These are phyloP conservation scores for Leucosporidium creatinivorum DNA, from an alignment of 768 basidiomycete genomes.

Conservation along the genomic window DNA sequence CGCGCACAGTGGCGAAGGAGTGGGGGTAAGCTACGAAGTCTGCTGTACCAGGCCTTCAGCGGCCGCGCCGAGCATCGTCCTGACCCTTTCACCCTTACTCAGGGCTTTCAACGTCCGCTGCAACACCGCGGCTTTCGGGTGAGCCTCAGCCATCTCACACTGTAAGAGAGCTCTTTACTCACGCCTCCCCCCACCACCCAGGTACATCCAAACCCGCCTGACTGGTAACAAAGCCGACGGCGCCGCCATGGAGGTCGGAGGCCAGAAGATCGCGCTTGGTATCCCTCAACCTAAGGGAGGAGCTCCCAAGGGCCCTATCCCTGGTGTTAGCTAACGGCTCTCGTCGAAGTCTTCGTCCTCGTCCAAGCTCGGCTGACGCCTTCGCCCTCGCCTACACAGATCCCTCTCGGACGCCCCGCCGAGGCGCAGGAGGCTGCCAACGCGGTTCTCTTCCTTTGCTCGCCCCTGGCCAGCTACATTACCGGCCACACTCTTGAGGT, in stretches of 20 bases:
- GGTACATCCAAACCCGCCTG: slow-evolving; percentile 53
- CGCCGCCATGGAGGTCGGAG: slow-evolving; percentile 65
- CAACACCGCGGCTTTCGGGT: slow-evolving; percentile 60
- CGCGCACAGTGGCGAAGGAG: slow-evolving; percentile 80
- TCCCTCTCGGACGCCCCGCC: slow-evolving; percentile 62
- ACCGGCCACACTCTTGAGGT: slow-evolving; percentile 12
- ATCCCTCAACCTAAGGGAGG: slow-evolving; percentile 48
- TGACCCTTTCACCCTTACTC: no score
- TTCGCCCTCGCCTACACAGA: slow-evolving; percentile 25
- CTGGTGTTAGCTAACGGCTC: no score
- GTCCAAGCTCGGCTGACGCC: no score
- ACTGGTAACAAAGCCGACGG: slow-evolving; percentile 74
- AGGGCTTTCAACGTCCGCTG: slow-evolving; percentile 64
- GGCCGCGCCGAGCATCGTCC: no score
- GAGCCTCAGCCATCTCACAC: no score
- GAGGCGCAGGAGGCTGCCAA: slow-evolving; percentile 68
- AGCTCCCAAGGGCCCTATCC: not conserved
- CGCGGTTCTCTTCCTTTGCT: slow-evolving; percentile 68
- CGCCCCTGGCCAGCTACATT: slow-evolving; percentile 70
- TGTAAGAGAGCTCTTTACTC: no score
- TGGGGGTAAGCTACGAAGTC: slow-evolving; percentile 51
- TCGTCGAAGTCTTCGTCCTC: no score
- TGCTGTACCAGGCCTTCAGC: no score
- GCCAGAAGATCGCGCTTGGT: slow-evolving; percentile 75
- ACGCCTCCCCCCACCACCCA: no score